Base-by-base conservation (phyloP, 208 protist species). In the Trypanosoma scelopori region DNA sequence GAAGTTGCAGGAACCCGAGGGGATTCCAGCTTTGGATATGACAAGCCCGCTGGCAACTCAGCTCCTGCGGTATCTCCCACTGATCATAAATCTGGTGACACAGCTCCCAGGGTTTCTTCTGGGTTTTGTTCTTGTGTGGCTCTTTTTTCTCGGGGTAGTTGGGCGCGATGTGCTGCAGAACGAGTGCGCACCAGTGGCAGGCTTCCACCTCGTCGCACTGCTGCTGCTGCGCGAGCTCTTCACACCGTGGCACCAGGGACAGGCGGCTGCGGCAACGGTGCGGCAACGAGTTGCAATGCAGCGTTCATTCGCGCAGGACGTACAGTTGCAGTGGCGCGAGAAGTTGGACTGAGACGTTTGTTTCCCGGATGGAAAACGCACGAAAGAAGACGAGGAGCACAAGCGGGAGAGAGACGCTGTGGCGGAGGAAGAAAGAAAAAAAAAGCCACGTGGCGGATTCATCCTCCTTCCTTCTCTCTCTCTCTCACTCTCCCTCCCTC, bases 121-220 rank as follows among this genome's bases (percentile, higher is more conserved):
- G 4, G 87, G 87, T 11, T 89, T 91, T 57, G 16, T 82, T 12
- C 20, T 74, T n/a, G 82, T 76, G 0, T 64, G 87, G 15, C 1
- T 79, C 23, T 78, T 79, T 63, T 75, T 87, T 56, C 47, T 87
- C 22, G 4, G n/a, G n/a, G n/a, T 69, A 4, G 64, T 91, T 28
- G 80, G 87, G 9, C 43, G 51, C 1, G 53, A 55, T 6, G 57
- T 49, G 15, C 86, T 93, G 39, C 46, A 58, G 0, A 67, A 79
- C 23, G 72, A 59, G 13, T 65, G 84, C 22, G 78, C 74, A 18
- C 87, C 87, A 1, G 77, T 93, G 3, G 77, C 77, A 5, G 87
- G 87, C 3, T 91, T 87, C 51, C 85, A 93, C 61, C 67, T 93
- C 15, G 63, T 85, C 7, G 52, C 69, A 11, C 69, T 91, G 28